These are phyloP conservation scores for Trichophyton mentagrophytes DNA, from an alignment of 2,329 filamentous ascomycete species.

Conservation along the genomic window DNA sequence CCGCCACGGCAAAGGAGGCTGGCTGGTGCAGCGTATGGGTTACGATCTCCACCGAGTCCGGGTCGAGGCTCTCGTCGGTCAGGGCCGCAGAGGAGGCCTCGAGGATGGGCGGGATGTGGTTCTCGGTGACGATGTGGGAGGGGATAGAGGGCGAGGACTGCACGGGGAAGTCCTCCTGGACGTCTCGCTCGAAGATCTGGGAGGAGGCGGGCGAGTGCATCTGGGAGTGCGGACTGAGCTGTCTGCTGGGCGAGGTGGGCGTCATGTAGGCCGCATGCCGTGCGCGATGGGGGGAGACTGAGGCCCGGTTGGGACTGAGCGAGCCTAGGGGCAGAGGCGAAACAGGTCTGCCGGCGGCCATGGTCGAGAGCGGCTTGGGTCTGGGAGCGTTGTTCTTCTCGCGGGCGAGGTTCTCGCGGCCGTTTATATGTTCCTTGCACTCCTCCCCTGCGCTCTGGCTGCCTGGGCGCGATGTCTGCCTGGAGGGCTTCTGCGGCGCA, in stretches of 20 bases:
- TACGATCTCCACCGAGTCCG: slow-evolving; percentile 84
- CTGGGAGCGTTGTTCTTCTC: background rate
- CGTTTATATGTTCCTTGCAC: background rate
- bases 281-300: slow-evolving; percentile 25
- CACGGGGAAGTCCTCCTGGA: slow-evolving; percentile 63
- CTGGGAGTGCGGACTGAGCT: slow-evolving; percentile 54
- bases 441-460: background rate
- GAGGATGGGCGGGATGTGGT: slow-evolving; percentile 81
- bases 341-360: slow-evolving; percentile 6
- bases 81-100: slow-evolving; percentile 88
- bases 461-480: background rate
- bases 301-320: slow-evolving; percentile 35
- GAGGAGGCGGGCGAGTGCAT: slow-evolving; percentile 63
- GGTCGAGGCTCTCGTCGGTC: slow-evolving; percentile 71
- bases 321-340: slow-evolving; percentile 19
- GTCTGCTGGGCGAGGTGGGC: slow-evolving; percentile 53
- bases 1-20: slow-evolving; percentile 50
- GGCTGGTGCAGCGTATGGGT: slow-evolving; percentile 76
- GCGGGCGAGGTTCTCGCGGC: background rate
- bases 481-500: background rate
- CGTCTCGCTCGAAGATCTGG: slow-evolving; percentile 84
- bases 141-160: slow-evolving; percentile 78
- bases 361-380: background rate
- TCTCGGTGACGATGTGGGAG: slow-evolving; percentile 84
- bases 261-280: slow-evolving; percentile 24